Evolutionary conservation across 2,329 filamentous ascomycete species (phyloP).

Genomic region (Hypoxylon sp.): DNA sequence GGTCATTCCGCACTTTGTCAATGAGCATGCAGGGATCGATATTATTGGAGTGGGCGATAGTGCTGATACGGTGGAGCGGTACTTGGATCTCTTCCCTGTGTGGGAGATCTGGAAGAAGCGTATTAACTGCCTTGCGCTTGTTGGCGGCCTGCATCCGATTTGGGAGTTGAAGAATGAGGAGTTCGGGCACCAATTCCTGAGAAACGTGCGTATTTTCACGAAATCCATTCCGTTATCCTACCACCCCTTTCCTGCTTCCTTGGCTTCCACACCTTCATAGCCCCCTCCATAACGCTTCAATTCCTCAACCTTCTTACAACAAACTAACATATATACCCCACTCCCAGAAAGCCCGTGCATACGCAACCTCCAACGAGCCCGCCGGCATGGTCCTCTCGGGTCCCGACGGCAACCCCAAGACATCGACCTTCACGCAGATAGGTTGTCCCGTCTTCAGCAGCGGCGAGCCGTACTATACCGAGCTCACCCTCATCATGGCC

Average conservation of each 20-base stretch:
- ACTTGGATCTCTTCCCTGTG: conserved; percentile 69
- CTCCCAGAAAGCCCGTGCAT: conserved; percentile 71
- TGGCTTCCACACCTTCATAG: too few relatives aligned
- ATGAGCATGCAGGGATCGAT: conserved; percentile 70
- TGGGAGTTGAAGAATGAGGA: conserved; percentile 59
- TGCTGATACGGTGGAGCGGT: conserved; percentile 69
- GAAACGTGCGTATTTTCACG: conserved; percentile 59
- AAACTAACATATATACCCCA: conserved; percentile 22
- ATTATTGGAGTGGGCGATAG: conserved; percentile 80
- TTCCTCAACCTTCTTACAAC: too few relatives aligned
- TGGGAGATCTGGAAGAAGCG: conserved; percentile 63
- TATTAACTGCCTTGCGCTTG: conserved; percentile 64
- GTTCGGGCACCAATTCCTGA: conserved; percentile 65
- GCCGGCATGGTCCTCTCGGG: conserved; percentile 68
- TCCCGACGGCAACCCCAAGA: conserved; percentile 62
- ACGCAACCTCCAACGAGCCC: conserved; percentile 67
- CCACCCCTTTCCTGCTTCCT: background rate
- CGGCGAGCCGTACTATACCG: conserved; percentile 70
- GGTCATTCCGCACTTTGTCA: conserved; percentile 67
- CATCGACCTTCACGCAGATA: conserved; percentile 59
- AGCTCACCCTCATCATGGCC: conserved; percentile 73
- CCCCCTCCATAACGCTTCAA: too few relatives aligned
- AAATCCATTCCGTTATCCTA: background rate
- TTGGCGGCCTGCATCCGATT: conserved; percentile 63
- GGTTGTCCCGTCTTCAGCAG: conserved; percentile 80